Evolutionary conservation across 1,139 yeast species (phyloP).

Genomic region (Nakaseomyces kungkrabaensis): DNA sequence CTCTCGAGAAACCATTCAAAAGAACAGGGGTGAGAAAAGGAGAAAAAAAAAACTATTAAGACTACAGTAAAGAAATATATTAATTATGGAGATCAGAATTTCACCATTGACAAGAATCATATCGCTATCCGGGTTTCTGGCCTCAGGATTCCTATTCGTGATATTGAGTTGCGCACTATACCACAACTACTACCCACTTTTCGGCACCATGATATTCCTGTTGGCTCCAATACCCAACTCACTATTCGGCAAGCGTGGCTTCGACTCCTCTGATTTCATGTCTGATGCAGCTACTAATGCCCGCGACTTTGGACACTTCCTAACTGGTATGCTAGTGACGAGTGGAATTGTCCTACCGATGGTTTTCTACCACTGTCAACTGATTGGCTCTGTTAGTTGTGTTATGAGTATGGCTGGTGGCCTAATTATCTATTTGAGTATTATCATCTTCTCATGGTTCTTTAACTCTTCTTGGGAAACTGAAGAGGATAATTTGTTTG

Average conservation of each 20-base stretch:
- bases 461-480: slow-evolving; percentile 34
- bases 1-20: too few species aligned
- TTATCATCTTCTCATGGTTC: slow-evolving; percentile 60
- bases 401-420: slow-evolving; percentile 66
- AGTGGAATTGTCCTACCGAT: slow-evolving; percentile 62
- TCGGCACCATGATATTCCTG: slow-evolving; percentile 50
- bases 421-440: slow-evolving; percentile 57
- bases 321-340: slow-evolving; percentile 57
- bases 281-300: slow-evolving; percentile 50
- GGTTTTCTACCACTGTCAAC: slow-evolving; percentile 49
- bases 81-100: slow-evolving; percentile 21
- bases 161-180: slow-evolving; percentile 65
- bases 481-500: slow-evolving; percentile 27
- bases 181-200: slow-evolving; percentile 60
- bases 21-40: not conserved
- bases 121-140: slow-evolving; percentile 58
- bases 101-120: slow-evolving; percentile 61
- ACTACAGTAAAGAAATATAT: not conserved
- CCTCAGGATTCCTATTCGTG: slow-evolving; percentile 64
- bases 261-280: slow-evolving; percentile 41
- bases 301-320: slow-evolving; percentile 49
- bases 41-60: not conserved
- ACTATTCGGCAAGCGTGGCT: slow-evolving; percentile 36
- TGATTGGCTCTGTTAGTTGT: slow-evolving; percentile 49
- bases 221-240: slow-evolving; percentile 65